Conservation (phyloP, 2,329 filamentous ascomycete species). For the Xylariaceae sp. region DNA sequence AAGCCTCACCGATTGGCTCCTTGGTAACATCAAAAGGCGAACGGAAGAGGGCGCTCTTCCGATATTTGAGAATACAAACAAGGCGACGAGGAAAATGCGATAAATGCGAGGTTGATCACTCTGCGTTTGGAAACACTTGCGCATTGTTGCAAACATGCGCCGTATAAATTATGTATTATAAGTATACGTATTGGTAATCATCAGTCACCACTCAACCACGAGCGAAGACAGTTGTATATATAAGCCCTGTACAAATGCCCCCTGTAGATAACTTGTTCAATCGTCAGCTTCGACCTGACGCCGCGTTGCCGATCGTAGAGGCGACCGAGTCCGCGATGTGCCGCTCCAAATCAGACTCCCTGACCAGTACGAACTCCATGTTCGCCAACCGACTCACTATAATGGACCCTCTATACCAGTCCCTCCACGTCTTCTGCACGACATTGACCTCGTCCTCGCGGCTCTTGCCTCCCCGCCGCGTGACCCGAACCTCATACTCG, state of each 20-base stretch:
- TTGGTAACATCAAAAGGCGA: slow-evolving; percentile 68
- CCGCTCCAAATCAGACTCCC: slow-evolving; percentile 45
- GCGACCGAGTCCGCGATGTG: slow-evolving; percentile 29
- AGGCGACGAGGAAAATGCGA: slow-evolving; percentile 17
- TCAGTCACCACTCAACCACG: slow-evolving; percentile 35
- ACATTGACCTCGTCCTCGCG: slow-evolving; percentile 35
- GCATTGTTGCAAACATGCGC: slow-evolving; percentile 18
- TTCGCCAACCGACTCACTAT: slow-evolving; percentile 45
- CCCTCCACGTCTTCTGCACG: slow-evolving; percentile 52
- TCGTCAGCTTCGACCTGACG: neutral
- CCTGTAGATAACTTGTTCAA: slow-evolving; percentile 1
- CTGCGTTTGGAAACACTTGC: neutral
- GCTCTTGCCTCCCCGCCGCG: slow-evolving; percentile 1
- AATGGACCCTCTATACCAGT: slow-evolving; percentile 48
- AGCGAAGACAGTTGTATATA: slow-evolving; percentile 24
- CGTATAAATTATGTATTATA: slow-evolving; percentile 21
- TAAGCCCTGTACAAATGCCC: slow-evolving; percentile 1
- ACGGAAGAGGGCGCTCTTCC: slow-evolving; percentile 30
- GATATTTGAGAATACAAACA: slow-evolving; percentile 21
- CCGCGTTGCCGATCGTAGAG: neutral
- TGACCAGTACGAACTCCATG: slow-evolving; percentile 48
- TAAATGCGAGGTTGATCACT: slow-evolving; percentile 6
- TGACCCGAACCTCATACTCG: neutral
- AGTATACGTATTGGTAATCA: slow-evolving; percentile 10
- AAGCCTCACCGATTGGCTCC: slow-evolving; percentile 89